A percentile compares a stretch with the other conserved stretches of the same genome.
Conservation (phyloP, 257 asterid genomes). For the Primulina tabacum region DNA sequence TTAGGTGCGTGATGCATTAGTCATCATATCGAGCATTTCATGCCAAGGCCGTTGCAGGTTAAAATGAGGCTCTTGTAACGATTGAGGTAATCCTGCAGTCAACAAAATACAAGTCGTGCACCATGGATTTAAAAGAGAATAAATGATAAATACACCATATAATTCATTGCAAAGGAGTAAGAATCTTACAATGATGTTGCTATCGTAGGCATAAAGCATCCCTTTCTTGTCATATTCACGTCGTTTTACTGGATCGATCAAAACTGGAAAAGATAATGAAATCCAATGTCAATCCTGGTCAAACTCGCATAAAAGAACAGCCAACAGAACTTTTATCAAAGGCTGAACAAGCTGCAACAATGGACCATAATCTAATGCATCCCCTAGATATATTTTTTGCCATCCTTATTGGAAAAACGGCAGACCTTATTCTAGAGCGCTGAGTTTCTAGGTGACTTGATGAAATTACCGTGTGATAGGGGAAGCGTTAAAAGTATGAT, state of each 20-base stretch:
- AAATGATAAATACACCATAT: not conserved
- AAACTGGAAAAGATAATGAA: constrained; percentile 47
- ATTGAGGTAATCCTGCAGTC: constrained; percentile 77
- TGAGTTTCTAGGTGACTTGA: not conserved
- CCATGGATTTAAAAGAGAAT: not conserved
- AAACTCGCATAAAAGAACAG: not conserved
- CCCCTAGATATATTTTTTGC: not conserved
- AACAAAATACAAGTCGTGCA: not conserved
- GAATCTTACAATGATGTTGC: constrained; percentile 55
- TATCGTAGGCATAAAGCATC: constrained; percentile 54
- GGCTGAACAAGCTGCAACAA: not conserved
- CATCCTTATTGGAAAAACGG: not conserved
- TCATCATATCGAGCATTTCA: constrained; percentile 83
- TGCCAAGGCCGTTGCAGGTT: constrained; percentile 91
- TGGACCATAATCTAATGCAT: not conserved
- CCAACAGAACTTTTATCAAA: not conserved
- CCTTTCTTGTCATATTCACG: constrained; percentile 85
- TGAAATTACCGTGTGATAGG: too few species aligned
- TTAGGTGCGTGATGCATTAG: not conserved
- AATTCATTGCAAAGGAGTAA: constrained; percentile 8
- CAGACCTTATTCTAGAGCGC: not conserved
- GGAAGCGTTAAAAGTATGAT: too few species aligned
- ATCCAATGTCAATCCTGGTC: constrained; percentile 7
- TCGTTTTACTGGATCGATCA: constrained; percentile 85
- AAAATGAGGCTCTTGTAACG: constrained; percentile 91